These are phyloP conservation scores for Populus hybrid DNA, from an alignment of 441 rosid species.

Conservation along the genomic window DNA sequence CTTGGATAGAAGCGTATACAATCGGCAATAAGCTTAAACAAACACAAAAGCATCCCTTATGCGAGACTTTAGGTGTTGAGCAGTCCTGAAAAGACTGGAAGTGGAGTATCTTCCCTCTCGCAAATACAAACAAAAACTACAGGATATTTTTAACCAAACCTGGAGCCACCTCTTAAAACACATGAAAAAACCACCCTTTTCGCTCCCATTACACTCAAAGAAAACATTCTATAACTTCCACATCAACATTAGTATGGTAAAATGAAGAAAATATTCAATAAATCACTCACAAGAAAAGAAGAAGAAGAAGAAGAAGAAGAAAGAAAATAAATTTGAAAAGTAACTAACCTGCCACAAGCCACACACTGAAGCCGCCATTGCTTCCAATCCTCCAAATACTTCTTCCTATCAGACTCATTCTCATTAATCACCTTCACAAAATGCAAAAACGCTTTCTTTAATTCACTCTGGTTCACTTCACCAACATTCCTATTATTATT, in stretches of 20 bases:
- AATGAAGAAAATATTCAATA: not conserved
- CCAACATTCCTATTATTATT: conserved; percentile 31
- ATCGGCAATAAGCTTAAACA: not conserved
- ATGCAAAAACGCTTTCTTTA: conserved; percentile 70
- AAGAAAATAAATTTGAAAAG: conserved; percentile 26
- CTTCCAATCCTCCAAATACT: conserved; percentile 77
- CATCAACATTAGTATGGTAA: not conserved
- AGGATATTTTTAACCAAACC: conserved; percentile 1
- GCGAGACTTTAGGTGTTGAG: not conserved
- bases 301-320: conserved; percentile 11
- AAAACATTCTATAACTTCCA: not conserved
- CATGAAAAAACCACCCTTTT: not conserved
- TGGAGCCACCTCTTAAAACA: not conserved
- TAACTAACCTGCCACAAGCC: conserved; percentile 83
- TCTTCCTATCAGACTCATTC: conserved; percentile 54
- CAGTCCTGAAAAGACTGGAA: not conserved
- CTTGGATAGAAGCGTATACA: not conserved
- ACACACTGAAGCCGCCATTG: conserved; percentile 70
- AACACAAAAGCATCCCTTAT: not conserved
- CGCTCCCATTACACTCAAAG: not conserved
- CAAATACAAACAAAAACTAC: not conserved
- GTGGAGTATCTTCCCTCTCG: not conserved
- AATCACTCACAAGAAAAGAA: not conserved
- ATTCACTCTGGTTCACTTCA: conserved; percentile 53
- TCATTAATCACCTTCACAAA: conserved; percentile 66